Evolutionary conservation across 2,329 filamentous ascomycete species (phyloP).

Genomic region (Colletotrichum endophyticum): DNA sequence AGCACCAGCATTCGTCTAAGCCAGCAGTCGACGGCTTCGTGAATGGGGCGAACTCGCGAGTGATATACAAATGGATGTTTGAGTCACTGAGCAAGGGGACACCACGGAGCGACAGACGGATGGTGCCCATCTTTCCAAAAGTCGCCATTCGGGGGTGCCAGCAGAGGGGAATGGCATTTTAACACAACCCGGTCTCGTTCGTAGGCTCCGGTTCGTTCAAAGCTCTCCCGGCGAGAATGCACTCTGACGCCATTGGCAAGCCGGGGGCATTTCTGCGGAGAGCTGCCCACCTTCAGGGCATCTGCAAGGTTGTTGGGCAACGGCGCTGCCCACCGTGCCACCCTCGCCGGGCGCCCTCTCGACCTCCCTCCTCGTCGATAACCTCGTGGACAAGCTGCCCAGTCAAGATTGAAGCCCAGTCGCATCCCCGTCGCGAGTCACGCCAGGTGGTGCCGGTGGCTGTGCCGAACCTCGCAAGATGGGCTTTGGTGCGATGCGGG

Average conservation of each 20-base stretch:
- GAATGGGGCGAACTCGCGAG: constrained; percentile 14
- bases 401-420: background rate
- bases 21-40: background rate
- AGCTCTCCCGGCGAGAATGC: constrained; percentile 13
- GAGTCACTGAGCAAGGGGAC: constrained; percentile 27
- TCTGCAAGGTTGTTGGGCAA: background rate
- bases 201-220: constrained; percentile 12
- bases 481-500: background rate
- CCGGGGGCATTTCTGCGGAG: constrained; percentile 1
- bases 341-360: background rate
- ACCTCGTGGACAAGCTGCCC: background rate
- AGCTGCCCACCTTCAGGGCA: background rate
- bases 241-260: constrained; percentile 24
- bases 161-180: constrained; percentile 19
- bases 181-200: constrained; percentile 13
- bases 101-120: constrained; percentile 26
- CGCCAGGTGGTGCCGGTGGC: constrained; percentile 14
- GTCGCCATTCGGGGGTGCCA: constrained; percentile 19
- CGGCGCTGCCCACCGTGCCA: background rate
- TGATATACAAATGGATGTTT: constrained; percentile 18
- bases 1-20: background rate
- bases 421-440: constrained; percentile 15
- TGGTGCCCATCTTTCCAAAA: constrained; percentile 30
- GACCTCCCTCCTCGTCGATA: background rate
- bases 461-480: background rate